Evolutionary conservation across 805 yeast genomes (phyloP).

Genomic region (Cyberlindnera xishuangbannaensis): DNA sequence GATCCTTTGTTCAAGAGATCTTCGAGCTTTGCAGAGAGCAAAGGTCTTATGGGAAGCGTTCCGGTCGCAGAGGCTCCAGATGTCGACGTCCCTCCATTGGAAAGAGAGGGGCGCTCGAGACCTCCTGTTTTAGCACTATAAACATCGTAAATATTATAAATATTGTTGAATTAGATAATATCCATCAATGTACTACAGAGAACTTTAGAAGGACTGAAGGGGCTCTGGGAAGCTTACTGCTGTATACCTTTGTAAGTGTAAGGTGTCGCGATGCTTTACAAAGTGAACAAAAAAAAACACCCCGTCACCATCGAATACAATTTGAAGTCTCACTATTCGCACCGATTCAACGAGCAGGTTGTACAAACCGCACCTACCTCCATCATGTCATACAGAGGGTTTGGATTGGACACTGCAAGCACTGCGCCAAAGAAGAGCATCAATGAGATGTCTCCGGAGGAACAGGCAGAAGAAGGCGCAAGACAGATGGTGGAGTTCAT

Average conservation of each 20-base stretch:
- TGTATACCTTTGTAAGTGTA: no score
- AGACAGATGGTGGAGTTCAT: constrained; percentile 73
- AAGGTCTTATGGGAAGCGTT: constrained; percentile 90
- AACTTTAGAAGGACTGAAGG: no score
- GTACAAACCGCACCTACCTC: no score
- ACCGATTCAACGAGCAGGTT: no score
- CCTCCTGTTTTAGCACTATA: constrained; percentile 12
- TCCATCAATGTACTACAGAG: no score
- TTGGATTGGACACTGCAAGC: constrained; percentile 35
- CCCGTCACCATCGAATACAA: no score
- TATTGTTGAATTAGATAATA: no score
- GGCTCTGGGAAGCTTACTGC: no score
- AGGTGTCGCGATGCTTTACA: no score
- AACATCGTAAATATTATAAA: no score
- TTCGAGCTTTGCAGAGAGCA: constrained; percentile 77
- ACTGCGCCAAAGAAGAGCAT: constrained; percentile 42
- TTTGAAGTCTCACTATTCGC: no score
- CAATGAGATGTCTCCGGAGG: constrained; percentile 79
- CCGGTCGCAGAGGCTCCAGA: constrained; percentile 55
- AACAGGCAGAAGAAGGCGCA: constrained; percentile 91
- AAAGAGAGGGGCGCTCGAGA: constrained; percentile 63
- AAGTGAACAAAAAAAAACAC: no score
- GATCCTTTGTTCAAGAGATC: constrained; percentile 66
- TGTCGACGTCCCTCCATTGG: constrained; percentile 65
- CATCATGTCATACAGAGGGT: constrained; percentile 38